Evolutionary conservation across 2,329 filamentous ascomycete genomes (phyloP), one percentile per base, ranked within the genome.

Genomic region (Sporothrix humicola): DNA sequence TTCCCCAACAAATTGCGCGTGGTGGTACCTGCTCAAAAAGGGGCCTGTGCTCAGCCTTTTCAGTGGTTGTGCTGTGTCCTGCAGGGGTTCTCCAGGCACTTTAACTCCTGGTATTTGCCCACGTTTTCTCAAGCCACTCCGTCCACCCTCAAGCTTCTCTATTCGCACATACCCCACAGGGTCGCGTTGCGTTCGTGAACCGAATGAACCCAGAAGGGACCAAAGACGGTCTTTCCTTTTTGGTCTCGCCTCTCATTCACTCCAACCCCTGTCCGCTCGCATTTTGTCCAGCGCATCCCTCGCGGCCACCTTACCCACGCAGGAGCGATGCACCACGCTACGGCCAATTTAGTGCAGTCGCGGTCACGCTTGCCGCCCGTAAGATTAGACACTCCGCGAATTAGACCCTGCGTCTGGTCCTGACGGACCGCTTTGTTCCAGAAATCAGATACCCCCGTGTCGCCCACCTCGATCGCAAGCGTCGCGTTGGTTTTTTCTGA

Each of bases 101-200:
- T 37, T n/a, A 26, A 8, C 26, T 17, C n/a, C 26, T 7, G 1
- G 12, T 59, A 26, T 15, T 46, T 10, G 59, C 20, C 61, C 61
- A 66, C 61, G 61, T 66, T 66, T 65, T 46, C n/a, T 12, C 37
- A 23, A 26, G 7, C 1, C 17, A 20, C 13, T 7, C 31, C 31
- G 31, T 37, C 31, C 31, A 37, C 31, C 31, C 7, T 26, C 23
- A 7, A 1, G 58, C 1, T 20, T 17, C 20, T 20, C 61, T 66
- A 66, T 48, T 48, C 17, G 42, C 42, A 66, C 61, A 66, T 46
- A 65, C 59, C 37, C 59, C 59, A 65, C 59, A 46, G 59, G 61
- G n/a, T 66, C 61, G 61, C 42, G 12, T 23, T 46, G 59, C 56
- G 58, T 37, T 63, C 20, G 42, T 20, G 42, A 37, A 37, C 31